These are phyloP conservation scores for Anacardium occidentale DNA, from an alignment of 345 rosid species.

Conservation along the genomic window DNA sequence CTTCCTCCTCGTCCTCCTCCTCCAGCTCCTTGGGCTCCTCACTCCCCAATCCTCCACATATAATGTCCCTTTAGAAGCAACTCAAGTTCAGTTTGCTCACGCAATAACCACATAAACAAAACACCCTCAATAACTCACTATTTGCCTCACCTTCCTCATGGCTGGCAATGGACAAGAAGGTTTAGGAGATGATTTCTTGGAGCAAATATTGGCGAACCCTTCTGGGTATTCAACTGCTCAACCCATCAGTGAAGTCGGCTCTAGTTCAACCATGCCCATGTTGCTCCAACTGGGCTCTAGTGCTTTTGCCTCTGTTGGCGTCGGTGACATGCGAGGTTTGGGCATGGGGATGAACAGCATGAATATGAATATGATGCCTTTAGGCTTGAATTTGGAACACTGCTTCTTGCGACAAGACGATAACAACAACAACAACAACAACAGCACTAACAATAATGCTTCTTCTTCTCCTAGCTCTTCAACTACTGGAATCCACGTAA, in stretches of 20 bases:
- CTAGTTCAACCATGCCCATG: slow-evolving; percentile 41
- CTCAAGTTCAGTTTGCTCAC: neutral
- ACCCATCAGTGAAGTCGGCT: slow-evolving; percentile 22
- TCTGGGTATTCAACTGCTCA: slow-evolving; percentile 36
- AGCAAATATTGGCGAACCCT: slow-evolving; percentile 64
- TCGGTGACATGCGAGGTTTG: slow-evolving; percentile 29
- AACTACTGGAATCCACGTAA: slow-evolving; percentile 45
- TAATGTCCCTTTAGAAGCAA: neutral
- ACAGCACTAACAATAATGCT: slow-evolving; percentile 12
- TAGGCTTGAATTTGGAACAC: slow-evolving; percentile 42
- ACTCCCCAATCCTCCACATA: slow-evolving; percentile 5
- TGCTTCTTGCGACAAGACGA: slow-evolving; percentile 41
- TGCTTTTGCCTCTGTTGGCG: slow-evolving; percentile 20
- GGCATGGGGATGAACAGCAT: slow-evolving; percentile 27
- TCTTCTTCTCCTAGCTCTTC: slow-evolving; percentile 36
- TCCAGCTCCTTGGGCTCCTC: slow-evolving; percentile 35
- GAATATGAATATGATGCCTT: slow-evolving; percentile 30
- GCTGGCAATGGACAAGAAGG: slow-evolving; percentile 56
- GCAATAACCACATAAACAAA: neutral
- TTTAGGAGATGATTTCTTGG: slow-evolving; percentile 67
- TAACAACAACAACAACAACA: neutral
- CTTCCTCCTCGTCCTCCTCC: slow-evolving; percentile 18
- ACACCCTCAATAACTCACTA: neutral
- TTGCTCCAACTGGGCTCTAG: slow-evolving; percentile 52
- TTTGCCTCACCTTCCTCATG: slow-evolving; percentile 23